A percentile compares a stretch with the other conserved stretches of the same genome.
Evolutionary conservation across 1,139 yeast genomes (phyloP).

Genomic region (Ashbya aceris): DNA sequence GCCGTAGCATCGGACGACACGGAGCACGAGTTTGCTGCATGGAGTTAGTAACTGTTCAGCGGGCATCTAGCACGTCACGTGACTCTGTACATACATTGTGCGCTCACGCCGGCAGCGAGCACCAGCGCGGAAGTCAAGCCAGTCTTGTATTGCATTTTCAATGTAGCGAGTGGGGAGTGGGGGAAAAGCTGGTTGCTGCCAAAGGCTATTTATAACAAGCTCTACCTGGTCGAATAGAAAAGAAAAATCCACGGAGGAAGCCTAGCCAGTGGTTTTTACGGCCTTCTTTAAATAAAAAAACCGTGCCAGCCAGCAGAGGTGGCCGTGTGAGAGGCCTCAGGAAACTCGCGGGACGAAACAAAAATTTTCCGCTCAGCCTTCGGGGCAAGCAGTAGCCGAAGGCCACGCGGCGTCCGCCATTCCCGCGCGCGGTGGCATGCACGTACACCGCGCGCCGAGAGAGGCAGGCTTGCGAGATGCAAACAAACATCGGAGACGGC

Average conservation of each 20-base stretch:
- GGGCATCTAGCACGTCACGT: too few relatives aligned
- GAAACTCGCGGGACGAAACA: neutral
- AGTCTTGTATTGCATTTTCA: slow-evolving; percentile 11
- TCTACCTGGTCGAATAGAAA: neutral
- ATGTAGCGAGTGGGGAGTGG: neutral
- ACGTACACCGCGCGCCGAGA: too few relatives aligned
- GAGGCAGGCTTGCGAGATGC: too few relatives aligned
- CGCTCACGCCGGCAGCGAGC: slow-evolving; percentile 9
- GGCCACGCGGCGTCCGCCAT: too few relatives aligned
- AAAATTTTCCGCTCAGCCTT: neutral
- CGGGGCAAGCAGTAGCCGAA: too few relatives aligned
- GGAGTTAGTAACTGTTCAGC: too few relatives aligned
- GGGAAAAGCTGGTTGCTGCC: neutral
- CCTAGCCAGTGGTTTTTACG: neutral
- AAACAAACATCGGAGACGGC: too few relatives aligned
- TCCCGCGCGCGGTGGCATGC: too few relatives aligned
- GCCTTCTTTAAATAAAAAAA: slow-evolving; percentile 2
- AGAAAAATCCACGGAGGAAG: neutral
- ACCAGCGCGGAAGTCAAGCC: slow-evolving; percentile 10
- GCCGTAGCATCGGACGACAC: slow-evolving; percentile 53
- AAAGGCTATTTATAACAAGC: neutral
- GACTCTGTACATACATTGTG: slow-evolving; percentile 10
- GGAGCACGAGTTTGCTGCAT: slow-evolving; percentile 26
- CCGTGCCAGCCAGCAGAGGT: neutral
- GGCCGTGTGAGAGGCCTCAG: neutral